Conservation (phyloP, 2,329 filamentous ascomycete species). For the Alternaria arbusti region DNA sequence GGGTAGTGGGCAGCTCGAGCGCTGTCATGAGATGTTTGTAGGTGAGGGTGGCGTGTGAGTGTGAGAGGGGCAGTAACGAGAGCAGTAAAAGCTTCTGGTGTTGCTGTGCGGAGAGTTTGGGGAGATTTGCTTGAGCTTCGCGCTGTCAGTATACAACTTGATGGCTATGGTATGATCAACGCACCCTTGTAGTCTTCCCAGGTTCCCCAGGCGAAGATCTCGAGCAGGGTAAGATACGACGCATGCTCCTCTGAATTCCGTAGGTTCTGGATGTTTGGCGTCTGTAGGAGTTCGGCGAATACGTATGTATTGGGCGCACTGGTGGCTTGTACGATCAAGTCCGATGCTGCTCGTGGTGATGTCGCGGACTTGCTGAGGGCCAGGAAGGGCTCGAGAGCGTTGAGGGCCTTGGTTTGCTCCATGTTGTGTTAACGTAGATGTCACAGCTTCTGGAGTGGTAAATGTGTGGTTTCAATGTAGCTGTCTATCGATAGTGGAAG, state of each 20-base stretch:
- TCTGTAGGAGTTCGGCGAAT: constrained; percentile 90
- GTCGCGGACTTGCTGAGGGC: constrained; percentile 85
- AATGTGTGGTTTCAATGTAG: neutral
- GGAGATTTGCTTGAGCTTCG: constrained; percentile 62
- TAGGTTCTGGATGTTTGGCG: constrained; percentile 78
- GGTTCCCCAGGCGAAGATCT: constrained; percentile 92
- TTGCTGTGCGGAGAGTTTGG: constrained; percentile 74
- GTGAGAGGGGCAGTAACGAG: constrained; percentile 81
- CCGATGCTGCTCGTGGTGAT: constrained; percentile 81
- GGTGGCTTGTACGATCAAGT: constrained; percentile 86
- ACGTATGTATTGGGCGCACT: constrained; percentile 89
- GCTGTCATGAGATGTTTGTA: constrained; percentile 72
- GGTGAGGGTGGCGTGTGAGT: constrained; percentile 68
- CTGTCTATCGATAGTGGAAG: constrained; percentile 5
- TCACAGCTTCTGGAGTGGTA: neutral
- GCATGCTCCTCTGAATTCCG: constrained; percentile 67
- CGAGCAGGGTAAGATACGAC: constrained; percentile 71
- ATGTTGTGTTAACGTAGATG: constrained; percentile 55
- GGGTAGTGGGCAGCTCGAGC: constrained; percentile 70
- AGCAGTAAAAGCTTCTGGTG: constrained; percentile 87
- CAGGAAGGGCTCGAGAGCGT: constrained; percentile 80
- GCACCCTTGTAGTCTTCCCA: constrained; percentile 76
- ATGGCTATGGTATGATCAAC: constrained; percentile 7
- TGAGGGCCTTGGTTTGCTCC: constrained; percentile 72
- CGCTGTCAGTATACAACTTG: constrained; percentile 3